Evolutionary conservation across 78 protist genomes (phyloP).

Genomic region (Polysphondylium violaceum): DNA sequence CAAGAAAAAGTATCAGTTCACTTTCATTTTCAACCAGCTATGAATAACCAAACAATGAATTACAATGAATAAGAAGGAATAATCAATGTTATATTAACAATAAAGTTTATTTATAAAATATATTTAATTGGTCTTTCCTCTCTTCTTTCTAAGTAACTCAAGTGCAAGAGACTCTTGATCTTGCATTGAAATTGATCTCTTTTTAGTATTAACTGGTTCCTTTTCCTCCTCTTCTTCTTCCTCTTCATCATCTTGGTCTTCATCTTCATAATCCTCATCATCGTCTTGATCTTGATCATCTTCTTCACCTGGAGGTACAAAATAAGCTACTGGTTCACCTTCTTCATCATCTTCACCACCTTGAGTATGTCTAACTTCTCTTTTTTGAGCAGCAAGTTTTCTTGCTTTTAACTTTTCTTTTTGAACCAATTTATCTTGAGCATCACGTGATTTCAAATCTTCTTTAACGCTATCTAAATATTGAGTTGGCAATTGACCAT

Average conservation of each 20-base stretch:
- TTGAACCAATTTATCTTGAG: slow-evolving; percentile 15
- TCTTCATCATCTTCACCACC: not conserved
- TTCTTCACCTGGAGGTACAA: slow-evolving; percentile 51
- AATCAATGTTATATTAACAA: too few relatives aligned
- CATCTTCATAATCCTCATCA: not conserved
- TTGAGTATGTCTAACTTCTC: slow-evolving; percentile 2
- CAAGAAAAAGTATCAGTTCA: too few relatives aligned
- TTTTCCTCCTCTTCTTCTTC: too few relatives aligned
- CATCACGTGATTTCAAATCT: slow-evolving; percentile 3
- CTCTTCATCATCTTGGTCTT: slow-evolving; percentile 29
- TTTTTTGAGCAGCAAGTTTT: not conserved
- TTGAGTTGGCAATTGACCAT: slow-evolving; percentile 12
- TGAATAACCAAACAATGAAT: too few relatives aligned
- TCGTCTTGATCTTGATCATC: slow-evolving; percentile 34
- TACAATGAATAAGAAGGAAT: too few relatives aligned
- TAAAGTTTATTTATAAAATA: too few relatives aligned
- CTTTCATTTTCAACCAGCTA: too few relatives aligned
- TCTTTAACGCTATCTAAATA: slow-evolving; percentile 1
- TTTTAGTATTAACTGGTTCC: too few relatives aligned
- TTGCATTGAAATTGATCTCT: too few relatives aligned
- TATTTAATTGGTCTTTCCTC: too few relatives aligned
- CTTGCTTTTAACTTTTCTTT: slow-evolving; percentile 8
- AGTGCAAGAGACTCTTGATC: too few relatives aligned
- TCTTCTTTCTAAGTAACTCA: too few relatives aligned
- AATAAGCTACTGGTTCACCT: slow-evolving; percentile 41